Evolutionary conservation across 257 asterid species (phyloP).

Genomic region (Capsicum baccatum): DNA sequence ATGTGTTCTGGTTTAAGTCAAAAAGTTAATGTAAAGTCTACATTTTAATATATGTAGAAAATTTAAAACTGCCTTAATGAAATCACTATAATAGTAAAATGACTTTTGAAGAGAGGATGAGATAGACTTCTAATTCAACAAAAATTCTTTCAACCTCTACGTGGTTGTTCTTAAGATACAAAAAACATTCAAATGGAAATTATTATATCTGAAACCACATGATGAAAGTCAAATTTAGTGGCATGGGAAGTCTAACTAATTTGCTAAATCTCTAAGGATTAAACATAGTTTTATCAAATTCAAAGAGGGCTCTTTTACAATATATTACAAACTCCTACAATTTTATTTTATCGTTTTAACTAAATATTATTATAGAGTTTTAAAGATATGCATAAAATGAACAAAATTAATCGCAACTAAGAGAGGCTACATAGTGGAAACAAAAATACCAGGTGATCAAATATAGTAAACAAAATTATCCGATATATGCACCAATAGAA

Average conservation of each 20-base stretch:
- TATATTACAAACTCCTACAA: neutral
- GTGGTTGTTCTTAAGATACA: neutral
- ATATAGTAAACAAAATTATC: rapidly evolving
- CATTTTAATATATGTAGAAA: neutral
- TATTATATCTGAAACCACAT: neutral
- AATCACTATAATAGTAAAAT: no score
- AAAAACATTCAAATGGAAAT: neutral
- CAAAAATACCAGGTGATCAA: neutral
- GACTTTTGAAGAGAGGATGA: no score
- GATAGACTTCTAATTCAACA: neutral
- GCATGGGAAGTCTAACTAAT: neutral
- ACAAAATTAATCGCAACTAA: neutral
- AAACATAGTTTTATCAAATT: neutral
- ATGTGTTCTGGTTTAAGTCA: neutral
- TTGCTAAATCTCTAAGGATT: neutral
- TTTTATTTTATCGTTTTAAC: neutral
- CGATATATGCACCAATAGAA: neutral
- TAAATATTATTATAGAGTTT: neutral
- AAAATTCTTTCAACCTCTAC: neutral
- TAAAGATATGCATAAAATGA: neutral
- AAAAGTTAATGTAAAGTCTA: neutral
- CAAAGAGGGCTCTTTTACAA: neutral
- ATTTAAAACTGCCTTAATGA: no score
- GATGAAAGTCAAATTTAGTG: neutral
- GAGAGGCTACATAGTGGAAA: neutral